phyloP scores from a whole-genome alignment of 768 basidiomycete genomes.

The Hirschioporus abietinus region DNA sequence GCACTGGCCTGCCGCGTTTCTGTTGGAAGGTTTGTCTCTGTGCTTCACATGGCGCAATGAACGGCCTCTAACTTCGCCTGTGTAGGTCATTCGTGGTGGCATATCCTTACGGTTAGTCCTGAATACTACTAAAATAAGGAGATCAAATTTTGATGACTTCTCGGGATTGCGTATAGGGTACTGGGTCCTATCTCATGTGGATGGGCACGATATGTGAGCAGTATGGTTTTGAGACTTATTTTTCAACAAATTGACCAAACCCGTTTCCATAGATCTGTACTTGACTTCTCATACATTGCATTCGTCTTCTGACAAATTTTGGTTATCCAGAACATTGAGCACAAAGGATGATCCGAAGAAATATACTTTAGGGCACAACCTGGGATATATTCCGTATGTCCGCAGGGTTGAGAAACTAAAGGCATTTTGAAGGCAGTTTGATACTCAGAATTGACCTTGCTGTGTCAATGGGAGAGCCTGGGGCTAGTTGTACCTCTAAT shows the following conservation, averaged over 20 bases:
- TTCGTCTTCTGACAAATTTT: not conserved
- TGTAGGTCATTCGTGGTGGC: constrained; percentile 72
- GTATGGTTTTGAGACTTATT: not conserved
- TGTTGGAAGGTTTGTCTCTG: constrained; percentile 51
- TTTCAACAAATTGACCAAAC: not conserved
- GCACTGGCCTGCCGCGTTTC: constrained; percentile 63
- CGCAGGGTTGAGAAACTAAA: constrained; percentile 25
- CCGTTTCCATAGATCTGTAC: constrained; percentile 19
- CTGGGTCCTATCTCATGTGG: constrained; percentile 39
- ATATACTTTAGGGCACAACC: constrained; percentile 35
- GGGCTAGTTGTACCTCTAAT: no score
- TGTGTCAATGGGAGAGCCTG: no score
- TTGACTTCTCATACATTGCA: not conserved
- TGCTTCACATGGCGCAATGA: not conserved
- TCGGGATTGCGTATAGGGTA: constrained; percentile 31
- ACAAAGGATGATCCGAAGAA: constrained; percentile 53
- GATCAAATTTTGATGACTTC: not conserved
- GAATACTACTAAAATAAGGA: constrained; percentile 1
- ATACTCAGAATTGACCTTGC: no score
- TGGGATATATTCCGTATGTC: constrained; percentile 44
- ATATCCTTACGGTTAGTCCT: constrained; percentile 51
- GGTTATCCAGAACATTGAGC: constrained; percentile 43
- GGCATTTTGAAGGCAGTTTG: not conserved
- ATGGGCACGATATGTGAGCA: constrained; percentile 29
- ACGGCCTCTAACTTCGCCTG: not conserved